Percentiles rank a stretch among this genome's conserved stretches.
These are phyloP conservation scores for Zoysia matrella DNA, from an alignment of 202 grass and related monocot genomes.

Conservation along the genomic window DNA sequence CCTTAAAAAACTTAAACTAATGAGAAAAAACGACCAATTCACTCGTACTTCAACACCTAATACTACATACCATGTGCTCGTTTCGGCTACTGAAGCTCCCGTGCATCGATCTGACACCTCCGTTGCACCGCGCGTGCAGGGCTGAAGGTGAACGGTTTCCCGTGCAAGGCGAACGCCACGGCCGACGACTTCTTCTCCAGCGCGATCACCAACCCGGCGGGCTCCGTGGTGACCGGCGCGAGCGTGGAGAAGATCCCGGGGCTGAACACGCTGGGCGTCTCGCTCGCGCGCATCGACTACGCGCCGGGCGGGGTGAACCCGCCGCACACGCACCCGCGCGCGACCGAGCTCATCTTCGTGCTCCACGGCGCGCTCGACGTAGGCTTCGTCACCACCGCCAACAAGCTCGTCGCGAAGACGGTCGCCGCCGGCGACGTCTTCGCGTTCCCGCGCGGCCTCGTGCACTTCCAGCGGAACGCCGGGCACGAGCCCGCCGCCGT, in stretches of 20 bases:
- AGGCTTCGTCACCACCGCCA: neutral
- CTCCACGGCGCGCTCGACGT: too few relatives aligned
- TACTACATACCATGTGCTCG: too few relatives aligned
- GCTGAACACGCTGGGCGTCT: slow-evolving; percentile 83
- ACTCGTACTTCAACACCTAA: too few relatives aligned
- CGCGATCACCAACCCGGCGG: slow-evolving; percentile 53
- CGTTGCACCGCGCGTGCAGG: slow-evolving; percentile 23
- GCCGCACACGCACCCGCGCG: too few relatives aligned
- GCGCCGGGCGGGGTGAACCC: neutral
- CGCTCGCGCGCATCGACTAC: slow-evolving; percentile 78
- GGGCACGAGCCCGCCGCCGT: too few relatives aligned
- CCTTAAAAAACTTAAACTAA: too few relatives aligned
- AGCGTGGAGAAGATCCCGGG: slow-evolving; percentile 82
- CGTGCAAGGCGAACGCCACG: slow-evolving; percentile 16
- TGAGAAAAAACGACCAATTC: too few relatives aligned
- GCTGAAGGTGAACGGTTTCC: slow-evolving; percentile 62
- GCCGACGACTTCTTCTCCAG: slow-evolving; percentile 78
- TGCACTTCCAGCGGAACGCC: too few relatives aligned
- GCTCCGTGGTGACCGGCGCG: slow-evolving; percentile 65
- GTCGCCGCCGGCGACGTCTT: slow-evolving; percentile 68
- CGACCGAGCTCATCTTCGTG: too few relatives aligned
- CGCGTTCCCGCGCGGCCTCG: slow-evolving; percentile 57
- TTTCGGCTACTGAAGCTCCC: too few relatives aligned
- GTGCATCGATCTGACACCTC: too few relatives aligned
- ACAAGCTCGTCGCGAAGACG: slow-evolving; percentile 70